These are phyloP conservation scores for Aspergillus homomorphus DNA, from an alignment of 495 filamentous ascomycete genomes.

Conservation along the genomic window DNA sequence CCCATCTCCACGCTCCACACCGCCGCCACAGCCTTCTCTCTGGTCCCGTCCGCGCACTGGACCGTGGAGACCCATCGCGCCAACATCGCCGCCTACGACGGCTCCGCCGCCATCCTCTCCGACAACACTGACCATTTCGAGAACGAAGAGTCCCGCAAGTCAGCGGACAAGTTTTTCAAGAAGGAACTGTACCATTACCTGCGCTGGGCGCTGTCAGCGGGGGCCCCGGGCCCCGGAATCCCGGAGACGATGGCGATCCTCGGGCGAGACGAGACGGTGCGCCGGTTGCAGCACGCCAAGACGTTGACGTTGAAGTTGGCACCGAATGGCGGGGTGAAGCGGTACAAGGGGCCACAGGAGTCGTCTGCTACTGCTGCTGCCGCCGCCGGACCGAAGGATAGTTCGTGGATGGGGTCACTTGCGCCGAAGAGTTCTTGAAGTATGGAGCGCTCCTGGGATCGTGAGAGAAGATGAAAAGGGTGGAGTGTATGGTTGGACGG, in stretches of 20 bases:
- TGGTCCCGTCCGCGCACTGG: conserved; percentile 40
- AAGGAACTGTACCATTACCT: conserved; percentile 54
- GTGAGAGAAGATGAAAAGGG: neutral
- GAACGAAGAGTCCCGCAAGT: conserved; percentile 12
- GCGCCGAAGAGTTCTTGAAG: conserved; percentile 16
- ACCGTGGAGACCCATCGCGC: conserved; percentile 33
- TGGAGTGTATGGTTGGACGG: neutral
- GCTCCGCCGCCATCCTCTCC: conserved; percentile 21
- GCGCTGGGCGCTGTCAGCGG: conserved; percentile 63
- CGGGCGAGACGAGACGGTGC: conserved; percentile 57
- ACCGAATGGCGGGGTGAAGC: conserved; percentile 9
- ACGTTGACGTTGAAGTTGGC: conserved; percentile 26
- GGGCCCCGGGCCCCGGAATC: conserved; percentile 56
- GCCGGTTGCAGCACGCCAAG: conserved; percentile 51
- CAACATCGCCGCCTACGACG: conserved; percentile 41
- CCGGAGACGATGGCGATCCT: conserved; percentile 59
- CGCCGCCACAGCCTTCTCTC: conserved; percentile 34
- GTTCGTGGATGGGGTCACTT: conserved; percentile 42
- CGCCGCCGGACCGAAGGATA: conserved; percentile 22
- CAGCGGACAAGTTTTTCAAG: conserved; percentile 38
- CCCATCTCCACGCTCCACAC: conserved; percentile 40
- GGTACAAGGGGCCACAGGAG: neutral
- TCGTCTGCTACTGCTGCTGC: conserved; percentile 17
- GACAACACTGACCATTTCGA: conserved; percentile 6
- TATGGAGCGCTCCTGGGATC: neutral